These are phyloP conservation scores for Teratosphaeria nubilosa DNA, from an alignment of 2,329 filamentous ascomycete species.

Conservation along the genomic window DNA sequence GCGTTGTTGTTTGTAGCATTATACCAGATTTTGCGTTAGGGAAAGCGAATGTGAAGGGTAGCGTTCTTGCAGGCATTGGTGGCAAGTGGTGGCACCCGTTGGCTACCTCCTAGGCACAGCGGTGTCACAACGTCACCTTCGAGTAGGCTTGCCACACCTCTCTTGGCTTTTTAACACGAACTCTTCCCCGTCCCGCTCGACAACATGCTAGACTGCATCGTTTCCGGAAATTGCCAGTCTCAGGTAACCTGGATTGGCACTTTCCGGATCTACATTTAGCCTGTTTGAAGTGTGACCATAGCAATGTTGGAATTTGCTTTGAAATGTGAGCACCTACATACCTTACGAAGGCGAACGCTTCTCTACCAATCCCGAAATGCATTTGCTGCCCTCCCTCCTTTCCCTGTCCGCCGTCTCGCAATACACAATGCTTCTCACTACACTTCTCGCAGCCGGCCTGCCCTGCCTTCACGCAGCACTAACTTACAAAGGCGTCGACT, in stretches of 20 bases:
- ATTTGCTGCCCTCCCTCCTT: neutral
- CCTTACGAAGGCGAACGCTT: neutral
- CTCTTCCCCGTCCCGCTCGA: no score
- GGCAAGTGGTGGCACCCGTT: no score
- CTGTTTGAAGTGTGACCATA: neutral
- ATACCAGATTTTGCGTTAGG: neutral
- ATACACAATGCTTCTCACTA: neutral
- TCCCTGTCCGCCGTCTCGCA: neutral
- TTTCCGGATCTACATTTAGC: neutral
- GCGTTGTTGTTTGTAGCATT: neutral
- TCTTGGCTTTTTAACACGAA: no score
- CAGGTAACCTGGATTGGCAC: no score
- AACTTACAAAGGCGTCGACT: constrained; percentile 28
- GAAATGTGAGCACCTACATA: no score
- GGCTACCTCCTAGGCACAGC: no score
- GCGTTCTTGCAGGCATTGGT: neutral
- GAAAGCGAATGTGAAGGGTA: neutral
- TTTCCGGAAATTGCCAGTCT: no score
- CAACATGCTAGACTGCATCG: no score
- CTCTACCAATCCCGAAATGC: no score
- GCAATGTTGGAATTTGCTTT: neutral
- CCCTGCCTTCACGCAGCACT: constrained; percentile 7
- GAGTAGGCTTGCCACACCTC: no score
- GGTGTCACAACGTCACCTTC: no score
- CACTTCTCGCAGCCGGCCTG: neutral